Evolutionary conservation across 2,329 filamentous ascomycete species (phyloP), one percentile per base, ranked within the genome.

Genomic region (Monosporascus cannonballus): DNA sequence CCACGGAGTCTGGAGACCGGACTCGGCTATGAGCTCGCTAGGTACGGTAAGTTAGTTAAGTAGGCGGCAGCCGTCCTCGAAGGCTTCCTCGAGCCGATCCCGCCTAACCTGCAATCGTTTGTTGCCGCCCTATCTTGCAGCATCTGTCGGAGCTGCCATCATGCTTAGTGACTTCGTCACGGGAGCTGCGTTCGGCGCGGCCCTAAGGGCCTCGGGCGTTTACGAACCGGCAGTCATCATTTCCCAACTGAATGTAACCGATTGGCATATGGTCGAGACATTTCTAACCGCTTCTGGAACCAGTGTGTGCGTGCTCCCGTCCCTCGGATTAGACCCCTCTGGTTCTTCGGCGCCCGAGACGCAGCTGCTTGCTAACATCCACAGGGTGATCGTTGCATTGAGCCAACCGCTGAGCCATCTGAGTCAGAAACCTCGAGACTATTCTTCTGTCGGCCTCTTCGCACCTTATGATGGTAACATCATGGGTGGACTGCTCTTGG

Each of bases 251-350:
- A 74, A 72, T 24, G 71, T 86, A 46, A 68, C 76, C 47, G 77
- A 85, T 62, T 86, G 79, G 67, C 82, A 84, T 64, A 87, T 88
- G 84, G 64, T 85, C 30, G 78, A 86, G 66, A 75, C 76, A 9
- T 87, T 88, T 60, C 67, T 87, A 4, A 75, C 79, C 1, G 85
- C 84, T 3, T 81, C 81, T 9, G 83, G 80, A 25, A 76, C 73
- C 59, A 86, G 81, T 68, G 78, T 79, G 80, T 85, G 74, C 65
- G 81, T 71, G 36, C 53, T 30, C 25, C 25, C 50, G 50, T 25
- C 47, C 24, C 36, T 39, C 25, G 42, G 4, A 24, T 49, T 25
- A 18, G 49, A 44, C 34, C 25, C 44, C 36, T 25, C 5, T 27
- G 49, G 24, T 8, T 27, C 55, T 51, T 34, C 30, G 30, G 30